These are phyloP conservation scores for Eimeria tenella DNA, from an alignment of 169 alveolate species.

Conservation along the genomic window DNA sequence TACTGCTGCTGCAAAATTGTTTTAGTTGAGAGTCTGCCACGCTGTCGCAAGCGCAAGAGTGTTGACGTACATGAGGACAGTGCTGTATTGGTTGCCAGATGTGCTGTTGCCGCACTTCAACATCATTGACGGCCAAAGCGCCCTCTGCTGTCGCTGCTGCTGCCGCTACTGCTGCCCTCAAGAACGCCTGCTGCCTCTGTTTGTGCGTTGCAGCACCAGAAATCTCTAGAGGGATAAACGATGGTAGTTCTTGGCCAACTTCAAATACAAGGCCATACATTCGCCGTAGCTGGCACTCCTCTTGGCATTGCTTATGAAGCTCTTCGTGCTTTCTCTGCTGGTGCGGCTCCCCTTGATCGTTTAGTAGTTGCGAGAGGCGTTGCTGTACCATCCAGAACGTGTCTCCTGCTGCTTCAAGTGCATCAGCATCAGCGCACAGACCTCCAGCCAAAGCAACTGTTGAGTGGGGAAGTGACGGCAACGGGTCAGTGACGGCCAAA, in stretches of 20 bases:
- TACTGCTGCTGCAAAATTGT: not conserved
- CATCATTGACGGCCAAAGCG: not conserved
- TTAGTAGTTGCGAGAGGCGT: not conserved
- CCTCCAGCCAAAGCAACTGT: conserved; percentile 20
- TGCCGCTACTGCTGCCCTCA: conserved; percentile 31
- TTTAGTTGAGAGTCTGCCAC: not conserved
- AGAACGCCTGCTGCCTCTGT: conserved; percentile 35
- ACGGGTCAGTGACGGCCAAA: conserved; percentile 32
- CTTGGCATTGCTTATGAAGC: not conserved
- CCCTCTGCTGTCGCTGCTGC: not conserved
- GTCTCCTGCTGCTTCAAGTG: conserved; percentile 54
- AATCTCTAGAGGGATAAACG: conserved; percentile 19
- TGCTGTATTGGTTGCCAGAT: conserved; percentile 19
- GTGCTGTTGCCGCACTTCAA: not conserved
- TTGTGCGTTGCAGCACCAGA: conserved; percentile 24
- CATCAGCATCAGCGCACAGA: conserved; percentile 35
- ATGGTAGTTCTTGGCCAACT: conserved; percentile 12
- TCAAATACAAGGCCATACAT: conserved; percentile 41
- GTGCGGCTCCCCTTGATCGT: not conserved
- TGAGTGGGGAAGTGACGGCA: conserved; percentile 50
- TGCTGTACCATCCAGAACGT: conserved; percentile 53
- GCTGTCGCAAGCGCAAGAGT: conserved; percentile 5
- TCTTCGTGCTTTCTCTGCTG: not conserved
- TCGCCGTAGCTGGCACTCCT: conserved; percentile 20
- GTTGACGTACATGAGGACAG: conserved; percentile 3